Evolutionary conservation across 1,139 yeast genomes (phyloP).

Genomic region (Lodderomyces margitis): DNA sequence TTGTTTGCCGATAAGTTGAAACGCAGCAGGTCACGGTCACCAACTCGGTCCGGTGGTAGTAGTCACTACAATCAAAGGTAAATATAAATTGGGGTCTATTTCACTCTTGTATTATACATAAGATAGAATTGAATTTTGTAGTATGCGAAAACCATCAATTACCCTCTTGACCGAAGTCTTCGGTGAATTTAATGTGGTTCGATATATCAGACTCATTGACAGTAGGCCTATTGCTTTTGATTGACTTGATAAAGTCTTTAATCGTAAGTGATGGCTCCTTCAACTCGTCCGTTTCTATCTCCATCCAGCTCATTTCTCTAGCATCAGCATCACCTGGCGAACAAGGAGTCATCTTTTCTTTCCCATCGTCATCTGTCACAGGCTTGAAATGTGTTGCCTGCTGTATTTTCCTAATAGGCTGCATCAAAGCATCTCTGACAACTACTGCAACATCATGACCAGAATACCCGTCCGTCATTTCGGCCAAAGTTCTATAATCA

Average conservation of each 20-base stretch:
- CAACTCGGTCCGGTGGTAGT: constrained; percentile 13
- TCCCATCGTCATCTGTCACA: constrained; percentile 35
- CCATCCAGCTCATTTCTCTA: constrained; percentile 89
- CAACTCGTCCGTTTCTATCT: constrained; percentile 82
- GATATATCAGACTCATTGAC: constrained; percentile 81
- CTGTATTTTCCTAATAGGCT: constrained; percentile 93
- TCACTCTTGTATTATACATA: neutral
- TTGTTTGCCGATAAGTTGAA: constrained; percentile 16
- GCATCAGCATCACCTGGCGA: constrained; percentile 95
- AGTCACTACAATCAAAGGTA: constrained; percentile 12
- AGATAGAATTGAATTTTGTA: neutral
- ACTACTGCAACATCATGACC: constrained; percentile 98
- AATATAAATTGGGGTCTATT: neutral
- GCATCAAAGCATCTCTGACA: constrained; percentile 97
- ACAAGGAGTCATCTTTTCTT: constrained; percentile 74
- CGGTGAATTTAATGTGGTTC: constrained; percentile 84
- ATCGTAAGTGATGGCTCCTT: constrained; percentile 86
- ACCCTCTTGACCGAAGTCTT: constrained; percentile 97
- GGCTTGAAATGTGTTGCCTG: constrained; percentile 92
- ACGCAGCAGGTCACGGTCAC: constrained; percentile 19
- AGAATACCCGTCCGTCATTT: constrained; percentile 95
- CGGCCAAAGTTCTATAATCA: constrained; percentile 78
- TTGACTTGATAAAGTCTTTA: constrained; percentile 90
- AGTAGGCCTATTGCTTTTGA: constrained; percentile 90
- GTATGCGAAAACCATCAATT: constrained; percentile 37